A percentile compares a stretch with the other conserved stretches of the same genome.
phyloP scores from a whole-genome alignment of 129 eudicot species.

The Helichrysum umbraculigerum region DNA sequence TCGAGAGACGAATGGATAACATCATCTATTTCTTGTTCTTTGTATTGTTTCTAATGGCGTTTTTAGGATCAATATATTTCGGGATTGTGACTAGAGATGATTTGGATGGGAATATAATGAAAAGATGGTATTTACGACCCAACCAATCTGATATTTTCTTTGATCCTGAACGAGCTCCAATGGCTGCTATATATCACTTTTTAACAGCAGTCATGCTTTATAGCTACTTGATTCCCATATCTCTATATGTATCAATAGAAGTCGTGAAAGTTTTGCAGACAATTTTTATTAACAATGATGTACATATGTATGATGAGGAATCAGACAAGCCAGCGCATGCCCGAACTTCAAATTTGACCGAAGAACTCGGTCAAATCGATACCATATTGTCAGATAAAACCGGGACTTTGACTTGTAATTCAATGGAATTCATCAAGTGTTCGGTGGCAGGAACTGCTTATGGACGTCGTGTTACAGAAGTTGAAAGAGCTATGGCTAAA shows the following conservation, averaged over 20 bases:
- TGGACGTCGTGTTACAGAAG: constrained; percentile 49
- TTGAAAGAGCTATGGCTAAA: constrained; percentile 51
- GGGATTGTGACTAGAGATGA: constrained; percentile 67
- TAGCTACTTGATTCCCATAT: constrained; percentile 79
- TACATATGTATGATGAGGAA: constrained; percentile 63
- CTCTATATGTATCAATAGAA: constrained; percentile 67
- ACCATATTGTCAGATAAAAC: constrained; percentile 64
- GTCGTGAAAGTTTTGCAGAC: constrained; percentile 65
- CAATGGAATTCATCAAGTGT: constrained; percentile 58
- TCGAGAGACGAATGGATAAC: constrained; percentile 82
- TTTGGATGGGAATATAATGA: constrained; percentile 45
- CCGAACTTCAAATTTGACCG: constrained; percentile 64
- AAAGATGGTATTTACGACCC: constrained; percentile 80
- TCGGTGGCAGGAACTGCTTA: constrained; percentile 51
- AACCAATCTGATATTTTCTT: constrained; percentile 43
- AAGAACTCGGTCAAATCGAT: constrained; percentile 71
- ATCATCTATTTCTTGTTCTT: constrained; percentile 73
- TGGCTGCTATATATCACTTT: constrained; percentile 74
- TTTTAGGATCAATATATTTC: constrained; percentile 66
- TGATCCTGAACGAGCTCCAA: constrained; percentile 70
- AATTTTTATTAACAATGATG: constrained; percentile 54
- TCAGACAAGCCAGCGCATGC: constrained; percentile 65
- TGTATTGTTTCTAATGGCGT: constrained; percentile 55
- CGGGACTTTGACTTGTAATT: constrained; percentile 58
- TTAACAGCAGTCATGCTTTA: constrained; percentile 74